Evolutionary conservation across 352 stramenopile species (phyloP).

Genomic region (Phytopythium helicoides): DNA sequence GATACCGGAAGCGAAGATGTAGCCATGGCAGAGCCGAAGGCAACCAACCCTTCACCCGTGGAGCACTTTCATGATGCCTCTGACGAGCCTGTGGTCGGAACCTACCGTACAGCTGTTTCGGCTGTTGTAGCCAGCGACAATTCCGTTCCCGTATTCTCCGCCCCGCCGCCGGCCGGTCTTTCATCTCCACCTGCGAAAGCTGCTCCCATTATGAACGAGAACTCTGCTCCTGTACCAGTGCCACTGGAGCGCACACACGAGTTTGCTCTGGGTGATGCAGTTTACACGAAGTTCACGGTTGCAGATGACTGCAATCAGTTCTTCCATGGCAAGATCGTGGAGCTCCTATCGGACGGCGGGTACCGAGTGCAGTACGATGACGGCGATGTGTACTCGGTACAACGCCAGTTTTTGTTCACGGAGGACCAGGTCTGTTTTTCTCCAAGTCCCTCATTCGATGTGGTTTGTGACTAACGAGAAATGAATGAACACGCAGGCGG

Average conservation of each 20-base stretch:
- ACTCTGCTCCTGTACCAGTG: conserved; percentile 1
- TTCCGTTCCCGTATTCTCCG: neutral
- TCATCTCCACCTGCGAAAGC: neutral
- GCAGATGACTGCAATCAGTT: conserved; percentile 36
- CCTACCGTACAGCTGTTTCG: conserved; percentile 32
- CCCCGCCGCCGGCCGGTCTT: neutral
- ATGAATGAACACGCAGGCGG: neutral
- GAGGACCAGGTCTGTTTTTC: conserved; percentile 35
- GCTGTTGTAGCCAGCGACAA: conserved; percentile 18
- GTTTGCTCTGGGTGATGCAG: conserved; percentile 29
- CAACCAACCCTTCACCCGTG: neutral
- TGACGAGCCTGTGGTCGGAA: conserved; percentile 5
- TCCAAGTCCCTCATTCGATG: neutral
- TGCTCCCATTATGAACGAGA: neutral
- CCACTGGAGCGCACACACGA: conserved; percentile 13
- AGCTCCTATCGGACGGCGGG: conserved; percentile 33
- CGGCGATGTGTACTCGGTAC: conserved; percentile 47
- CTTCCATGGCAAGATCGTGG: conserved; percentile 37
- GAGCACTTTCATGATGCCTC: conserved; percentile 1
- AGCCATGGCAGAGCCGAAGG: neutral
- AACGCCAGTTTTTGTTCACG: conserved; percentile 40
- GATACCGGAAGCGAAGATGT: neutral
- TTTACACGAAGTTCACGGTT: conserved; percentile 45
- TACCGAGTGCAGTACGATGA: conserved; percentile 61
- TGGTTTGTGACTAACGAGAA: neutral